These are phyloP conservation scores for Chondrus crispus DNA, from an alignment of 23 red algal species.

Conservation along the genomic window DNA sequence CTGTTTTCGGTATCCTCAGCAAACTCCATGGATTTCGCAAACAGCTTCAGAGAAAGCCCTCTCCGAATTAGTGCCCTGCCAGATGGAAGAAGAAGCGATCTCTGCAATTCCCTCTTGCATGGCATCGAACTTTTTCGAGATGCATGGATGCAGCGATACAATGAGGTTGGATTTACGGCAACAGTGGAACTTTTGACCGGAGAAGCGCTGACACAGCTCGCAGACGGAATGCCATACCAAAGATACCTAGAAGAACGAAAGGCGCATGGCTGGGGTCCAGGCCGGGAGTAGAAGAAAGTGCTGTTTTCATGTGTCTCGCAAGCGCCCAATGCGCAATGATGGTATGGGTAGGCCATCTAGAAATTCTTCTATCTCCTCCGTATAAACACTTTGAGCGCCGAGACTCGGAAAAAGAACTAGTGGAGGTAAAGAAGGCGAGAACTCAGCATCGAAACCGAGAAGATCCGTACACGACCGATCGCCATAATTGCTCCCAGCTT, in stretches of 20 bases:
- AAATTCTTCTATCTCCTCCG: slow-evolving; percentile 21
- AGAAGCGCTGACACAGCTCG: not conserved
- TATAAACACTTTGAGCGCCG: not conserved
- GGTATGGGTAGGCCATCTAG: slow-evolving; percentile 23
- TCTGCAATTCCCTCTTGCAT: slow-evolving; percentile 6
- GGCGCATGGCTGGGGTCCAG: not conserved
- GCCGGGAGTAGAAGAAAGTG: not conserved
- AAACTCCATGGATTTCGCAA: not conserved
- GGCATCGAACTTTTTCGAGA: not conserved
- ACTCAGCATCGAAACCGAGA: not conserved
- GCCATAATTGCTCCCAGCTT: not conserved
- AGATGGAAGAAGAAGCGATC: not conserved
- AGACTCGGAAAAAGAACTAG: slow-evolving; percentile 24
- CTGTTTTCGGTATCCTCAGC: not conserved
- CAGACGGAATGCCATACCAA: slow-evolving; percentile 4
- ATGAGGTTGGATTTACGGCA: not conserved
- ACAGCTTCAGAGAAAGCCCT: not conserved
- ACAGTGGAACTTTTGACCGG: not conserved
- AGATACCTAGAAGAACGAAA: slow-evolving; percentile 3
- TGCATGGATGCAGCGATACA: not conserved
- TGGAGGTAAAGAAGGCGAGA: not conserved
- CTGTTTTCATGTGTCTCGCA: not conserved
- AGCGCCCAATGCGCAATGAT: slow-evolving; percentile 21
- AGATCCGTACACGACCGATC: no score
- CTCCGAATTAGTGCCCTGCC: not conserved